Evolutionary conservation across 352 stramenopile genomes (phyloP).

Genomic region (Pythium periplocum): DNA sequence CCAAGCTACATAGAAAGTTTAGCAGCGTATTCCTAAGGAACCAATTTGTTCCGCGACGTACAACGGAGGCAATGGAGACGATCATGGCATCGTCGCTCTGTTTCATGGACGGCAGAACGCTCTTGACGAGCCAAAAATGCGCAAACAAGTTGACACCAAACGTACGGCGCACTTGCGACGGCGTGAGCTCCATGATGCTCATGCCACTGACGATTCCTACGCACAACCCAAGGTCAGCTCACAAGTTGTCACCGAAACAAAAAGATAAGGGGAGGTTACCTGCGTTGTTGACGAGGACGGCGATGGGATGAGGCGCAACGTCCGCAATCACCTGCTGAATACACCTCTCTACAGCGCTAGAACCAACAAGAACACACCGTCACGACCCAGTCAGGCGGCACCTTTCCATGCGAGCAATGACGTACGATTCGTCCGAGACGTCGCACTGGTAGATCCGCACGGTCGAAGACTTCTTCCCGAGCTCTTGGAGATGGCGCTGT

Average conservation of each 20-base stretch:
- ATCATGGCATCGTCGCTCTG: slow-evolving; percentile 19
- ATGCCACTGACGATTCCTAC: slow-evolving; percentile 22
- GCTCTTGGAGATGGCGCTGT: slow-evolving; percentile 12
- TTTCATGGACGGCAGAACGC: slow-evolving; percentile 21
- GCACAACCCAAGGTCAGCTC: too few species aligned
- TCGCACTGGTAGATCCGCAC: slow-evolving; percentile 20
- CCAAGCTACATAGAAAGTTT: slow-evolving; percentile 1
- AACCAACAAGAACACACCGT: background rate
- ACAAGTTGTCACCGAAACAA: too few species aligned
- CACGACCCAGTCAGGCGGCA: background rate
- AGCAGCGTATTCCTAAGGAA: too few species aligned
- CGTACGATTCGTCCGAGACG: slow-evolving; percentile 18
- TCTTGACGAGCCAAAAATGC: slow-evolving; percentile 25
- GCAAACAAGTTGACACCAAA: slow-evolving; percentile 28
- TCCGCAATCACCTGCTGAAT: slow-evolving; percentile 9
- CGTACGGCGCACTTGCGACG: slow-evolving; percentile 15
- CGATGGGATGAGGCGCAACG: slow-evolving; percentile 13
- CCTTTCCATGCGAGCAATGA: background rate
- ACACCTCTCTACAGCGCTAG: slow-evolving; percentile 14
- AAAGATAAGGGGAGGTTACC: background rate
- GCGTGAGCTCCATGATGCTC: slow-evolving; percentile 15
- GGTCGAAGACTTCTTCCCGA: background rate
- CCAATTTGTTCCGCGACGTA: background rate
- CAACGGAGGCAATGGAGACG: slow-evolving; percentile 24
- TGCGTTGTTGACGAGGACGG: slow-evolving; percentile 29